Evolutionary conservation across 352 stramenopile species (phyloP), one percentile per base, ranked within the genome.

Genomic region (Elongisporangium undulatum): DNA sequence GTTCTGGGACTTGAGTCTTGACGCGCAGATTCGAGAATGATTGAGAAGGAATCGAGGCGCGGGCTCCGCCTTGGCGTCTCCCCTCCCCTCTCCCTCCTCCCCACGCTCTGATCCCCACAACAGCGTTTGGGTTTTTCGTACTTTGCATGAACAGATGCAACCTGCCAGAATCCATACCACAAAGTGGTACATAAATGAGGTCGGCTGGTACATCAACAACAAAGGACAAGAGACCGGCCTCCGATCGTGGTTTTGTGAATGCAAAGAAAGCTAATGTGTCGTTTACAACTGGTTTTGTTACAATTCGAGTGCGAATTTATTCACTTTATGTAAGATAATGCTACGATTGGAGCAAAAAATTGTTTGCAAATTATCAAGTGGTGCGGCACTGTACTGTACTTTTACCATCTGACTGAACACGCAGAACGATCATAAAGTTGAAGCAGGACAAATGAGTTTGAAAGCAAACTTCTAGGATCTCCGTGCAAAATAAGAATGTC

Each of bases 1-100:
- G 39, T 22, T 56, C 21, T 49, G 29, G 5, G 29, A 23, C 20
- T 51, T n/a, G 57, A 52, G 16, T n/a, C 39, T 22, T 38, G 38
- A 59, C 55, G 51, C 20, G 20, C 15, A 41, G 7, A 50, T 64
- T 75, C 69, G 67, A 49, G 67, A 51, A 59, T 41, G 22, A 38
- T 45, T 12, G 34, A 45, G 34, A 45, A 45, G 34, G 34, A 45
- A 38, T 2, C 5, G 26, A 38, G 26, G 9, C 10, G 1, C 0
- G 12, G 17, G 34, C 34, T 45, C 5, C 23, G 23, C 23, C n/a
- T 26, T 26, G 9, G 34, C n/a, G 21, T 52, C n/a, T 23, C 24
- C 19, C 24, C 53, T 52, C 54, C 41, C 16, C 13, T 38, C 52
- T 39, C 24, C 15, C 23, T 3, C 21, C 26, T 29, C 22, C 38